phyloP scores from a whole-genome alignment of 306 rosid genomes.

The Trifolium subterraneum region DNA sequence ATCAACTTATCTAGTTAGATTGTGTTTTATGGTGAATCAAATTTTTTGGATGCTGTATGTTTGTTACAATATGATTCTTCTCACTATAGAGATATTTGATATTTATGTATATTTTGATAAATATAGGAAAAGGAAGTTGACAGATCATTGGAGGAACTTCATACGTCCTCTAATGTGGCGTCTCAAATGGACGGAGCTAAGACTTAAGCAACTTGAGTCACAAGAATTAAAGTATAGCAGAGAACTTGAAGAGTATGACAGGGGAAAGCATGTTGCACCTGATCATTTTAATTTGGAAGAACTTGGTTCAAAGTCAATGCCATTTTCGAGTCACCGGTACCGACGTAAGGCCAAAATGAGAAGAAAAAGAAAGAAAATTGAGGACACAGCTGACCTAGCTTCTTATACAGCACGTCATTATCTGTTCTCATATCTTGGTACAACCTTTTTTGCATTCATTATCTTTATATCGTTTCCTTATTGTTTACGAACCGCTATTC shows the following conservation, averaged over 20 bases:
- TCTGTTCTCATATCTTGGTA: constrained; percentile 84
- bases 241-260: constrained; percentile 64
- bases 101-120: constrained; percentile 10
- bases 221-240: constrained; percentile 63
- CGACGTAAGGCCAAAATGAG: constrained; percentile 60
- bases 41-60: constrained; percentile 1
- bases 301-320: constrained; percentile 71
- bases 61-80: background rate
- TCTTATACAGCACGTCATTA: constrained; percentile 77
- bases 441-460: constrained; percentile 39
- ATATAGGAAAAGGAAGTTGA: constrained; percentile 78
- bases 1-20: constrained; percentile 21
- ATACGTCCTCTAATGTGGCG: constrained; percentile 90
- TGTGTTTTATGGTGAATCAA: constrained; percentile 23
- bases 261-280: constrained; percentile 50
- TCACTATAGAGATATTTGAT: constrained; percentile 15
- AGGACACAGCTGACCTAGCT: constrained; percentile 66
- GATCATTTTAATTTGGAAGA: constrained; percentile 51
- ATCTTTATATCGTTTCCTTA: constrained; percentile 38
- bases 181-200: constrained; percentile 87
- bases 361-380: constrained; percentile 80
- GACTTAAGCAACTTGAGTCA: constrained; percentile 71
- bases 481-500: constrained; percentile 23
- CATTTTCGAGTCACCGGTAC: constrained; percentile 52
- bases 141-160: constrained; percentile 85